A percentile compares a stretch with the other conserved stretches of the same genome.
phyloP scores from a whole-genome alignment of 768 basidiomycete genomes.

The Agrocybe pediades region DNA sequence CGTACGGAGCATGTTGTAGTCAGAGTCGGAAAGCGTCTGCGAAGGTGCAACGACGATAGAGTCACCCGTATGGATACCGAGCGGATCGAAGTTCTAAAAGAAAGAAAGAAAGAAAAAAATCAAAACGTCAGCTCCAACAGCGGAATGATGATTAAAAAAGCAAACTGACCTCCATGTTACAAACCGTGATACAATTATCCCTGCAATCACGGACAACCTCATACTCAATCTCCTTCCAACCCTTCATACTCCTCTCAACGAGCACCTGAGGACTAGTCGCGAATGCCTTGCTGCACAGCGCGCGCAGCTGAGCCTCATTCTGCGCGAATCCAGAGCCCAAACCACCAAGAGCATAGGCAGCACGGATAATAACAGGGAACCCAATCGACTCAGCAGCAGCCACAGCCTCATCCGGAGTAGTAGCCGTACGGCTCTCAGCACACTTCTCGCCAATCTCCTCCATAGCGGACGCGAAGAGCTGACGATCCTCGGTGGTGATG shows the following conservation, averaged over 20 bases:
- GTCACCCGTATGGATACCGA: conserved; percentile 98
- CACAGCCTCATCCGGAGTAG: conserved; percentile 82
- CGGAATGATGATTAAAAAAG: too few relatives aligned
- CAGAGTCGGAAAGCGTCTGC: conserved; percentile 97
- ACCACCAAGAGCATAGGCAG: conserved; percentile 95
- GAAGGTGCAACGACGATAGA: conserved; percentile 98
- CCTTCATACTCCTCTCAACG: conserved; percentile 99
- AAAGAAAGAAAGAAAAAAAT: not conserved
- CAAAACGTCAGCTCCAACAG: not conserved
- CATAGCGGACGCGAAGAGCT: conserved; percentile 93
- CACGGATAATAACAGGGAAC: conserved; percentile 95
- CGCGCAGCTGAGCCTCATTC: conserved; percentile 84
- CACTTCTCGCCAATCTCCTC: conserved; percentile 94
- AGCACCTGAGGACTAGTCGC: conserved; percentile 97
- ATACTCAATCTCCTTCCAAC: conserved; percentile 99
- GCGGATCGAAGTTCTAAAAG: conserved; percentile 93
- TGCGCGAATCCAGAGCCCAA: conserved; percentile 97
- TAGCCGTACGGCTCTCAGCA: conserved; percentile 87
- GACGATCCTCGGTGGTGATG: conserved; percentile 95
- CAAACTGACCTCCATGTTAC: conserved; percentile 97
- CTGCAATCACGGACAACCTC: conserved; percentile 97
- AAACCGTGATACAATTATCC: conserved; percentile 98
- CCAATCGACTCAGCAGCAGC: conserved; percentile 83
- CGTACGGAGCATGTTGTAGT: conserved; percentile 98
- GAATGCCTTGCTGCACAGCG: conserved; percentile 92